Conservation (phyloP, 129 eudicot genomes). For the Cynara cardunculus region DNA sequence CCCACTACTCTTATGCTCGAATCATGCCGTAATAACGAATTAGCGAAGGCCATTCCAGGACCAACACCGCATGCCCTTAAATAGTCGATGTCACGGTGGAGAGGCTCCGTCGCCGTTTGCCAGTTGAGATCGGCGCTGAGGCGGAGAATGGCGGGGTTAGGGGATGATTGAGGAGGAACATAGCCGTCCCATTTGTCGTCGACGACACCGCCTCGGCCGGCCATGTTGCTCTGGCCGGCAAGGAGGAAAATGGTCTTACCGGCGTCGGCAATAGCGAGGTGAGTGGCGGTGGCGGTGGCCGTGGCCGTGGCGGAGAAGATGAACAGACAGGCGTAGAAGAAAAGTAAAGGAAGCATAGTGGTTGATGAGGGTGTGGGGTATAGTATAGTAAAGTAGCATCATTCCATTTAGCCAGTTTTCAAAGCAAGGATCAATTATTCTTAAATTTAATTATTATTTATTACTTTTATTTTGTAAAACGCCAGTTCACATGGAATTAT, state of each 20-base stretch:
- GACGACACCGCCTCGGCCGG: conserved; percentile 64
- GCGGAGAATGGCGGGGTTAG: conserved; percentile 39
- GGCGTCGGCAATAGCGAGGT: neutral
- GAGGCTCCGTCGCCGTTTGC: conserved; percentile 55
- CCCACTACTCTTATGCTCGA: conserved; percentile 41
- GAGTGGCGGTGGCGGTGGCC: neutral
- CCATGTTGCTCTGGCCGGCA: conserved; percentile 78
- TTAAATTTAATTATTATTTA: neutral
- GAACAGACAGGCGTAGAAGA: conserved; percentile 21
- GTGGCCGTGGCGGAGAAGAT: neutral
- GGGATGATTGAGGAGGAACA: conserved; percentile 40
- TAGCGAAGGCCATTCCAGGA: conserved; percentile 61
- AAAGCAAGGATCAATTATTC: conserved; percentile 13
- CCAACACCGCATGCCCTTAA: conserved; percentile 54
- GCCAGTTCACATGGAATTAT: neutral
- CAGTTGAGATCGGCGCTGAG: conserved; percentile 37
- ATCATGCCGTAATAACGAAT: conserved; percentile 26
- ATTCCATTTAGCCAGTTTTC: conserved; percentile 8
- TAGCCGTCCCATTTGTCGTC: conserved; percentile 53
- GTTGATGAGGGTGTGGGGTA: conserved; percentile 30
- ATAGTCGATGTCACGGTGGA: conserved; percentile 53
- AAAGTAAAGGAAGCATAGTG: conserved; percentile 20
- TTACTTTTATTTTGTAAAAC: neutral
- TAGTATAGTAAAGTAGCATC: conserved; percentile 2
- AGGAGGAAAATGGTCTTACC: conserved; percentile 41